Base-by-base conservation (phyloP, 2,329 filamentous ascomycete species). In the Colletotrichum incanum region DNA sequence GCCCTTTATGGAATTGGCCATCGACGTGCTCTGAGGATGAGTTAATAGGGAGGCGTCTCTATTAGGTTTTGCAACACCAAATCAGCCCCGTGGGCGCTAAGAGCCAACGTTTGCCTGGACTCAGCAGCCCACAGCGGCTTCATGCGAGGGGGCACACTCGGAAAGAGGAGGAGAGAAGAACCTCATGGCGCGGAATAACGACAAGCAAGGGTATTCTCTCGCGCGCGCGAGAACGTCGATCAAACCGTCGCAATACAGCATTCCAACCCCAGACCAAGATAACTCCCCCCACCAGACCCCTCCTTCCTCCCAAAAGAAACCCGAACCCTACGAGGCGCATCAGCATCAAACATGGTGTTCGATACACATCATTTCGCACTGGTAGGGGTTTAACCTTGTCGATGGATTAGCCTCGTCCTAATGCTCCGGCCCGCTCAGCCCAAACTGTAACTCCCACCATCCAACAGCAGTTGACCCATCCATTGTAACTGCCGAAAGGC, bases 401-500 rank as follows among this genome's bases (percentile, higher is more conserved):
- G 47, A 47, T 34, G 28, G 60, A 47, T 41, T 14, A 43, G 20
- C 18, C 50, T 41, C 50, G 26, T 56, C 63, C 47, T 20, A 39
- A 8, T 14, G 52, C 45, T 11, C 45, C 67, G 47, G 37, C 45
- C 45, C 62, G 54, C 23, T 28, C 50, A n/a, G 28, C 49, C 64
- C 34, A 45, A 18, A n/a, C 20, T 20, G 49, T 52, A 6, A 2
- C 47, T 11, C 34, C 3, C 12, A 9, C 11, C n/a, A 26, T 26
- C 58, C 31, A 16, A 2, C 26, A 20, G 3, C 26, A 28, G 41
- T 45, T 31, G 45, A 26, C 23, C 34, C 64, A 67, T 65, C 20
- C 26, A 18, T 41, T 50, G 26, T 28, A 62, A 62, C 63, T 71
- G 64, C 68, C 64, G 64, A 55, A 61, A 45, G 31, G 18, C 20